Evolutionary conservation across 2,329 filamentous ascomycete species (phyloP).

Genomic region (Davidsoniella eucalypti): DNA sequence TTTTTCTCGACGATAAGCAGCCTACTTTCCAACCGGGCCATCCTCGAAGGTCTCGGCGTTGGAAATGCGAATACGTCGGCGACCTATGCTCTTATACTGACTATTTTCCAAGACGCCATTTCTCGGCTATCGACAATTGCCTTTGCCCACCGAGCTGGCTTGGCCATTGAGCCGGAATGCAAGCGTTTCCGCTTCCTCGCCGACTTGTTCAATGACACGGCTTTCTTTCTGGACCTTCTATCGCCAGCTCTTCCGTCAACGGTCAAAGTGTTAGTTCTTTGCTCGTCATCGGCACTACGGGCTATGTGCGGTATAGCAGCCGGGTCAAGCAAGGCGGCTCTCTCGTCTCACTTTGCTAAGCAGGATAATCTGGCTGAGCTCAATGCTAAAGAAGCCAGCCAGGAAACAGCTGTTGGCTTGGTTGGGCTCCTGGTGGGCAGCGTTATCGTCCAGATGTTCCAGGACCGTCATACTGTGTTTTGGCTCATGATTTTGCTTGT

Average conservation of each 20-base stretch:
- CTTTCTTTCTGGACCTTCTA: conserved; percentile 71
- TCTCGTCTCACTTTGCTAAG: conserved; percentile 82
- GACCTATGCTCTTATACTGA: conserved; percentile 65
- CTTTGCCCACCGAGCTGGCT: conserved; percentile 69
- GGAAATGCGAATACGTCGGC: conserved; percentile 65
- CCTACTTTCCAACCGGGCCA: conserved; percentile 64
- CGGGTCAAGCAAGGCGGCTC: conserved; percentile 73
- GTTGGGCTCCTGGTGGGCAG: conserved; percentile 76
- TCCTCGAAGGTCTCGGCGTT: conserved; percentile 66
- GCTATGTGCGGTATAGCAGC: conserved; percentile 77
- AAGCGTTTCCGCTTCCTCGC: conserved; percentile 79
- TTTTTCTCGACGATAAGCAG: conserved; percentile 71
- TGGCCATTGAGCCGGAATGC: conserved; percentile 74
- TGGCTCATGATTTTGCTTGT: conserved; percentile 54
- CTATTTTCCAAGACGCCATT: conserved; percentile 66
- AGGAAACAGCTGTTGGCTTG: conserved; percentile 84
- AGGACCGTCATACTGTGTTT: conserved; percentile 58
- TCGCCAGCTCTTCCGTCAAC: conserved; percentile 51
- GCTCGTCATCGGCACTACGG: conserved; percentile 33
- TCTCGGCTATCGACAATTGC: conserved; percentile 71
- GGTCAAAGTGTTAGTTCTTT: conserved; percentile 33
- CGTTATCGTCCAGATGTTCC: conserved; percentile 60
- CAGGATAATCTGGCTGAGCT: conserved; percentile 81
- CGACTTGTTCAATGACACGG: conserved; percentile 75
- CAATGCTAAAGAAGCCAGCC: conserved; percentile 87